phyloP scores from a whole-genome alignment of 2,329 filamentous ascomycete species.

The Colletotrichum echinochloae region DNA sequence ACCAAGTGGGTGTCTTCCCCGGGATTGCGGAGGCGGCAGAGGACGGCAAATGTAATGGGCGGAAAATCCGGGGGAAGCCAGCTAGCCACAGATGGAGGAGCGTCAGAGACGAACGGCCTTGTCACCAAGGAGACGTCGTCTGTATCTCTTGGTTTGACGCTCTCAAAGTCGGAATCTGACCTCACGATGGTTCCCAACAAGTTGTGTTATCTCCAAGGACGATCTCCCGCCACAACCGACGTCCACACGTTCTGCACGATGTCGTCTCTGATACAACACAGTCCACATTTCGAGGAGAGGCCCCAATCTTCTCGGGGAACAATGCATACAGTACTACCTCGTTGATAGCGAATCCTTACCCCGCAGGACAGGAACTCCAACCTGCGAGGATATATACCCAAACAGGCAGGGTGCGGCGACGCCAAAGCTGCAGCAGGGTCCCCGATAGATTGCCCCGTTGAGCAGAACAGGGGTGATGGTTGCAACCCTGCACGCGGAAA shows the following conservation, averaged over 20 bases:
- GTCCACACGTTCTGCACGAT: background rate
- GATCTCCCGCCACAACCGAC: constrained; percentile 19
- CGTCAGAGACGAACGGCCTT: background rate
- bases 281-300: constrained; percentile 37
- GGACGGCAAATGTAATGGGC: background rate
- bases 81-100: background rate
- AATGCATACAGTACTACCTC: constrained; percentile 5
- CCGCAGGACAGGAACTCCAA: constrained; percentile 28
- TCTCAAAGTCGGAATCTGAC: too few species aligned
- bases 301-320: background rate
- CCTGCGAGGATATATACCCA: constrained; percentile 10
- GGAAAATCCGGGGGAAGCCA: constrained; percentile 32
- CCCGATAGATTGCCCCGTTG: background rate
- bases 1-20: constrained; percentile 29
- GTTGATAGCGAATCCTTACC: constrained; percentile 15
- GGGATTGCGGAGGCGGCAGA: constrained; percentile 32
- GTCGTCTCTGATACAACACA: constrained; percentile 23
- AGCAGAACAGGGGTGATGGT: constrained; percentile 2
- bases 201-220: background rate
- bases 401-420: constrained; percentile 14
- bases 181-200: background rate
- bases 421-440: constrained; percentile 20
- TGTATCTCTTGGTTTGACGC: background rate
- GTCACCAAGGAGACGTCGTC: background rate
- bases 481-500: background rate